Evolutionary conservation across 306 rosid genomes (phyloP), one percentile per base, ranked within the genome.

Genomic region (Gastrolobium bilobum): DNA sequence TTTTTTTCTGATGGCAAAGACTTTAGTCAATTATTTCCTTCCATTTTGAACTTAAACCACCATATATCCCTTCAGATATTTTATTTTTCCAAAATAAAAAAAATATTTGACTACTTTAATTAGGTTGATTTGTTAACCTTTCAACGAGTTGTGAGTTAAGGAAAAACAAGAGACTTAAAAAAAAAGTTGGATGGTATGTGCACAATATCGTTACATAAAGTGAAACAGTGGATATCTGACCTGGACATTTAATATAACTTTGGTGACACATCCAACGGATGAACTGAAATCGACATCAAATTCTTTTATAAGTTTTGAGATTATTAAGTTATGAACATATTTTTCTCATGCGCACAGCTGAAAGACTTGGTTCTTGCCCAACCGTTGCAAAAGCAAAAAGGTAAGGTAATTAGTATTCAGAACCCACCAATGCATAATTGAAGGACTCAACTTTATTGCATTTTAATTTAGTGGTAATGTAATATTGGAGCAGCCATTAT

Each of bases 401-500:
- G 44, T 10, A 53, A 37, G 37, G 84, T 77, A 77, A 82, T 76
- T 82, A 82, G 79, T 76, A 43, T 15, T 7, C 42, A 69, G 85
- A 82, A 76, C 85, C 85, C 85, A 82, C 74, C 79, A 69, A 7
- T 61, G 61, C 2, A 20, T 3, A 76, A 7, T 53, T 82, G 73
- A 2, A 33, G 84, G 65, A 13, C 4, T 48, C 11, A 60, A 34
- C 52, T 46, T 76, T 82, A 29, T 40, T 61, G 34, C 6, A 70
- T 77, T 70, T 51, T 68, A 43, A 70, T 82, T 11, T 52, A 62
- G 81, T 76, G 78, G 61, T 76, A 69, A 82, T 76, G 69, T 11
- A 44, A 67, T 20, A 20, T 81, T 77, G 86, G 69, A 76, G 82
- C 78, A 82, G 47, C 53, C 38, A 82, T 76, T 76, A 76, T 76